phyloP scores from a whole-genome alignment of 2,329 filamentous ascomycete genomes.

The Pseudomassariella vexata region DNA sequence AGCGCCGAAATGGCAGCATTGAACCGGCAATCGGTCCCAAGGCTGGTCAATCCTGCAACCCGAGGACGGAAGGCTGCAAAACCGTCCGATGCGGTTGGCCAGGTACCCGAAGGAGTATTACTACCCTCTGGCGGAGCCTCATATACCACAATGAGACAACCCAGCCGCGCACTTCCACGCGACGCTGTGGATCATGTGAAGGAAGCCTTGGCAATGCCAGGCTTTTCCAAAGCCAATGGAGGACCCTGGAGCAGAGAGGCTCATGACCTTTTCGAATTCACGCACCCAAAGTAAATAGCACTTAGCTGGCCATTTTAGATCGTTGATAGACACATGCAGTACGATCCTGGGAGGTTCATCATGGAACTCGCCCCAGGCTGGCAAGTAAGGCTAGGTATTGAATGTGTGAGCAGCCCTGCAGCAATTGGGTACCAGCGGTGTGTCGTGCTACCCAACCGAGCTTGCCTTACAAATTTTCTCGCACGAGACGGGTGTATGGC shows the following conservation, averaged over 20 bases:
- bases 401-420: too few relatives aligned
- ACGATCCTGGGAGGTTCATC: too few relatives aligned
- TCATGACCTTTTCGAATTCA: conserved; percentile 58
- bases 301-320: too few relatives aligned
- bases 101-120: conserved; percentile 34
- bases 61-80: conserved; percentile 48
- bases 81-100: conserved; percentile 44
- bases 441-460: too few relatives aligned
- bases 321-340: too few relatives aligned
- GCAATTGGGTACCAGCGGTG: too few relatives aligned
- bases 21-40: conserved; percentile 8
- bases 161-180: background rate
- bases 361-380: too few relatives aligned
- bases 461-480: too few relatives aligned
- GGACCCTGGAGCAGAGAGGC: conserved; percentile 68
- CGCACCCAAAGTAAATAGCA: conserved; percentile 17
- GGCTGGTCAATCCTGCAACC: conserved; percentile 41
- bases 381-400: too few relatives aligned
- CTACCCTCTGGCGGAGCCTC: conserved; percentile 14
- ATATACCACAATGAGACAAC: background rate
- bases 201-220: conserved; percentile 24
- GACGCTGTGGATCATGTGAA: conserved; percentile 7
- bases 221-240: conserved; percentile 44
- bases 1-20: conserved; percentile 2
- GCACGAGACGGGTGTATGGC: too few relatives aligned